Evolutionary conservation across 495 filamentous ascomycete genomes (phyloP), one percentile per base, ranked within the genome.

Genomic region (Endocarpon pusillum): DNA sequence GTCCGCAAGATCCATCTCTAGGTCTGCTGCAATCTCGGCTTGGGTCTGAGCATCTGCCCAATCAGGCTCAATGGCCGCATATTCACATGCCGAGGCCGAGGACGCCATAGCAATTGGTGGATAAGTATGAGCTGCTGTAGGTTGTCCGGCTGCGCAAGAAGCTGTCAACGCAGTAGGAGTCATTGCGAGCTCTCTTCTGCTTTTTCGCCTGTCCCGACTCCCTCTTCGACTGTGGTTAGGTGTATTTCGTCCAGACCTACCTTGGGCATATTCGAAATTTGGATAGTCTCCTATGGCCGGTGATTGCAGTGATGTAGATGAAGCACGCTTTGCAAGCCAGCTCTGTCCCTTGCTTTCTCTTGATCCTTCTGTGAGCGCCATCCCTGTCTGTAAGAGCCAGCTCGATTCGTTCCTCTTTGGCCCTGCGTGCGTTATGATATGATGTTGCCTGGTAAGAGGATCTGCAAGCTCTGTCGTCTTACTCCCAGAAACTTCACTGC

Each of bases 281-380:
- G 28, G 12, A 22, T 15, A 14, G 19, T 4, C 19, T 26, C 15
- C 12, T 6, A 35, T 11, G 2, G 2, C 14, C 19, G 17, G 22
- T n/a, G 19, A 35, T n/a, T 24, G 19, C 14, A 35, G 19, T 12
- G 12, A 12, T 5, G 81, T 84, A 3, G 75, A 79, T 37, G 69
- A 79, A 20, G 69, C 71, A 35, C 78, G 69, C 38, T 78, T 75
- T 3, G 66, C 63, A 2, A 89, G 67, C 81, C 81, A 89, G 26
- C 69, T 62, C 49, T 84, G 78, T 9, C 81, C 81, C 48, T 84
- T 86, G 44, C 70, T 71, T 41, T 86, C 80, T 37, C 80, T 63
- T 2, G 76, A 62, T 29, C 73, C 72, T 3, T 69, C 66, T n/a
- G 75, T 69, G 9, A 86, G 69, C 16, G 74, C 52, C 7, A 78